Evolutionary conservation across 2,329 filamentous ascomycete species (phyloP).

Genomic region (Sclerotinia minor): DNA sequence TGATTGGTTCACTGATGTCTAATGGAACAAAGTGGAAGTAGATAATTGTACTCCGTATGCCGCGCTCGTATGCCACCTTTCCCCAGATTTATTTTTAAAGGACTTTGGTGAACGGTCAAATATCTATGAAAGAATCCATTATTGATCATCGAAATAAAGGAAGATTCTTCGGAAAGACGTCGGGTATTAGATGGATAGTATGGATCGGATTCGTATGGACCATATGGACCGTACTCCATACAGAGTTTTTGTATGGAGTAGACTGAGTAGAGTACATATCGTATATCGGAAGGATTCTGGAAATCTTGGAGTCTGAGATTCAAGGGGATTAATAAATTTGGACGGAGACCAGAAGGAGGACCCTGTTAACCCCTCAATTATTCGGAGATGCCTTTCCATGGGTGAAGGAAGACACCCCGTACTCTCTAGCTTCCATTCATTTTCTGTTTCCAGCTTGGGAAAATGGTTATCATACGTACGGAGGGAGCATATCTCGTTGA

Average conservation of each 20-base stretch:
- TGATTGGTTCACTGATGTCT: not conserved
- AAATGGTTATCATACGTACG: not conserved
- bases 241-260: too few species aligned
- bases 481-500: not conserved
- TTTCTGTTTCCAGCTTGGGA: not conserved
- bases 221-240: too few species aligned
- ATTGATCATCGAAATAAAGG: not conserved
- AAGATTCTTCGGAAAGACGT: not conserved
- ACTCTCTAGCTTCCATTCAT: conserved; percentile 2
- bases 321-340: not conserved
- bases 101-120: not conserved
- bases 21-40: not conserved
- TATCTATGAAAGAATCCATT: not conserved
- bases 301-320: not conserved
- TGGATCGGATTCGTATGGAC: too few species aligned
- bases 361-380: not conserved
- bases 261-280: too few species aligned
- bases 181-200: conserved; percentile 1
- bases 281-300: not conserved
- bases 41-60: not conserved
- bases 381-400: not conserved
- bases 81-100: not conserved
- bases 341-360: not conserved
- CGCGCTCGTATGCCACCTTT: not conserved
- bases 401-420: not conserved